phyloP scores from a whole-genome alignment of 2,329 filamentous ascomycete species.

The Pyrenochaeta sp. region DNA sequence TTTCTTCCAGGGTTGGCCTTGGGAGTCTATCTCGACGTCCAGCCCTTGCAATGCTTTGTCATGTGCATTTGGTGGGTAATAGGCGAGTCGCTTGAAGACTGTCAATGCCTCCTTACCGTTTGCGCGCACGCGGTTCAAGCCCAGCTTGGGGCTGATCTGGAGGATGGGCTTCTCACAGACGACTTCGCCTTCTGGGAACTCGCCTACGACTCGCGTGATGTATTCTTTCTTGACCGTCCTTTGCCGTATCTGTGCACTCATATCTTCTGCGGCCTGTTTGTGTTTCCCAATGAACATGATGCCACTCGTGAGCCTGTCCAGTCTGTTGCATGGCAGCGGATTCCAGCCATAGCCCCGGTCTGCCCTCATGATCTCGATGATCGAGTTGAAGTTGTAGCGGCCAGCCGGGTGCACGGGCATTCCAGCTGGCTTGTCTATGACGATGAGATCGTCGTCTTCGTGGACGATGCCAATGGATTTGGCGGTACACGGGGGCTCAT shows the following conservation, averaged over 20 bases:
- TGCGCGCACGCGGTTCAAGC: constrained; percentile 91
- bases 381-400: constrained; percentile 93
- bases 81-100: constrained; percentile 91
- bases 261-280: constrained; percentile 76
- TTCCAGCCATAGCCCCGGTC: constrained; percentile 69
- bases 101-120: constrained; percentile 90
- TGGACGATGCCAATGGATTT: constrained; percentile 83
- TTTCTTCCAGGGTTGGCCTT: constrained; percentile 60
- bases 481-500: constrained; percentile 91
- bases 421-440: constrained; percentile 96
- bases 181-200: constrained; percentile 90
- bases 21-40: constrained; percentile 27
- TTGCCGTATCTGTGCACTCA: constrained; percentile 78
- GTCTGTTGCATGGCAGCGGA: constrained; percentile 83
- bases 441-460: constrained; percentile 91
- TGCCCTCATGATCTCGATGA: constrained; percentile 90
- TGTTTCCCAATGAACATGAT: constrained; percentile 98
- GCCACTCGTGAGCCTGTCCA: constrained; percentile 91
- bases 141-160: constrained; percentile 92
- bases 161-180: constrained; percentile 94
- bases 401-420: constrained; percentile 95
- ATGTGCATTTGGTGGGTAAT: constrained; percentile 71
- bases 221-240: constrained; percentile 95
- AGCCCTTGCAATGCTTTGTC: constrained; percentile 19
- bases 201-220: constrained; percentile 85